Conservation (phyloP, 2,329 filamentous ascomycete species). For the Aspergillus alliaceus region DNA sequence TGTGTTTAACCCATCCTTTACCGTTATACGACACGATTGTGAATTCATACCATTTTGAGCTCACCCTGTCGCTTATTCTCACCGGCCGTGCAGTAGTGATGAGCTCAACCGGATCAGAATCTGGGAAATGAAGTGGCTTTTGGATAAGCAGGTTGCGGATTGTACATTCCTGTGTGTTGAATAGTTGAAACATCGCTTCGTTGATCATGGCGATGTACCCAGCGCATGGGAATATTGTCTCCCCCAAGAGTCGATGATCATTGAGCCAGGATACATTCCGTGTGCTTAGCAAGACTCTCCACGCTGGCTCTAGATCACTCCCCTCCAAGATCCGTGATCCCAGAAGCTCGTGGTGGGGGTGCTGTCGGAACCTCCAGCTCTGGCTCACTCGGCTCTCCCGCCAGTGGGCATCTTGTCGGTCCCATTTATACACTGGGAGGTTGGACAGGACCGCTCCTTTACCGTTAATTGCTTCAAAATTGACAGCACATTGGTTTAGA, state of each 20-base stretch:
- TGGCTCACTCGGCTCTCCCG: constrained; percentile 26
- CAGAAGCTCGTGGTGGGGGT: constrained; percentile 27
- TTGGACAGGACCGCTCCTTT: constrained; percentile 24
- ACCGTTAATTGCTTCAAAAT: too few relatives aligned
- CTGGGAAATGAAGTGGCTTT: constrained; percentile 8
- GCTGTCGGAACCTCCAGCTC: constrained; percentile 21
- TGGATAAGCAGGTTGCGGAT: constrained; percentile 12
- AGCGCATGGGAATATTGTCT: constrained; percentile 24
- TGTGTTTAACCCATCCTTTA: background rate
- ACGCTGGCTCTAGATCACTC: constrained; percentile 23
- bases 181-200: constrained; percentile 20
- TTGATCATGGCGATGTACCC: constrained; percentile 26
- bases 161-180: constrained; percentile 8
- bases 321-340: constrained; percentile 25
- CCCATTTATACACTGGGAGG: constrained; percentile 45
- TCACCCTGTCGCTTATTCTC: background rate
- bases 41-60: background rate
- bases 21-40: constrained; percentile 1
- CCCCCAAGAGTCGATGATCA: constrained; percentile 25
- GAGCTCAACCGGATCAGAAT: constrained; percentile 10
- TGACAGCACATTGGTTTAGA: too few relatives aligned
- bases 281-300: constrained; percentile 27
- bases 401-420: constrained; percentile 43
- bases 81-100: constrained; percentile 11
- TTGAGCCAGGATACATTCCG: constrained; percentile 29